Base-by-base conservation (phyloP, 2,329 filamentous ascomycete genomes). In the Thelonectria rubi region DNA sequence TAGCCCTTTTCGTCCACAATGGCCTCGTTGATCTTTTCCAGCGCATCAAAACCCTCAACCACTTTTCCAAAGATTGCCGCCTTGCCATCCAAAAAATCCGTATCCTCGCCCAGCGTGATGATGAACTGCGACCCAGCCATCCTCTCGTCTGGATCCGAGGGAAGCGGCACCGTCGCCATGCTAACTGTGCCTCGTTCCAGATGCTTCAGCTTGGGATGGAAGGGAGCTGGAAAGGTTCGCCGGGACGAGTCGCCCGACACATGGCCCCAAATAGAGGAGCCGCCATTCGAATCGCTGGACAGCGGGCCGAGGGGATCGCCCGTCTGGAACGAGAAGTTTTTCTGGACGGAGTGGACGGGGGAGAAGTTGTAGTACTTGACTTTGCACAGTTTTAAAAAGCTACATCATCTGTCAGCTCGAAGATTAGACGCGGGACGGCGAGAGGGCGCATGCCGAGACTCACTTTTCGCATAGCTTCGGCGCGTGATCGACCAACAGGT, bases 351-450 rank as follows among this genome's bases (percentile, higher is more conserved):
- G 80, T 97, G 92, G 56, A 98, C 82, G 24, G 94, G 95, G 6
- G 93, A 89, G 77, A 96, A 98, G 82, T 98, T 98, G 88, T 97
- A 99, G 81, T 98, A 99, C 82, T 97, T 99, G 79, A 93, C 84
- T 81, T 98, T 98, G 87, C 95, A 97, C 71, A 99, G 91, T 84
- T 99, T 98, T 59, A 99, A 83, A 78, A 99, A 98, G 84, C 93
- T 96, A 78, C 11, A 50, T 74, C 49, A 74, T 73, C 63, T 75
- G 81, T 90, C 81, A 75, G 68, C 55, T 56, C 54, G 55, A 32
- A 18, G 18, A 47, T 55, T 65, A 66, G 60, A 68, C 62, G 52
- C 42, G 58, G 17, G 60, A 47, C 50, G 39, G 32, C 34, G 26
- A 20, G 26, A 20, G 24, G 15, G 37, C 21, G n/a, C 14, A 32